phyloP scores from a whole-genome alignment of 805 yeast species.

The Tetrapisispora namnaoensis region DNA sequence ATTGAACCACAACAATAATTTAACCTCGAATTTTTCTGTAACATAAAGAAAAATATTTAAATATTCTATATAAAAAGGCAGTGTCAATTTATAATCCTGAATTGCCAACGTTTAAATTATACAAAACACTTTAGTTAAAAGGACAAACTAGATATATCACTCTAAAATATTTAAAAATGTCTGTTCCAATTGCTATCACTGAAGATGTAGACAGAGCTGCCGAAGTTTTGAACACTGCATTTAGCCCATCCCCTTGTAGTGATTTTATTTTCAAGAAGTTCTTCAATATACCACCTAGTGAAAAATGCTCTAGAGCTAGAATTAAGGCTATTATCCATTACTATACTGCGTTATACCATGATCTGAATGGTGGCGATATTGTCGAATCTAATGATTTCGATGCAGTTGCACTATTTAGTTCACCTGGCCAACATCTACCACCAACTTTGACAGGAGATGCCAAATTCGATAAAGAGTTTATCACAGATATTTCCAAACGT shows the following conservation, averaged over 20 bases:
- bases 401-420: conserved; percentile 27
- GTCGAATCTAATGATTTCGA: conserved; percentile 26
- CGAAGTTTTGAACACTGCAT: conserved; percentile 21
- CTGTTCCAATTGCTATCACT: conserved; percentile 12
- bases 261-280: conserved; percentile 26
- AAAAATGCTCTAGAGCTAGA: conserved; percentile 16
- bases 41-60: no score
- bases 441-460: conserved; percentile 22
- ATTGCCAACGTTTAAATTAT: no score
- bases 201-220: conserved; percentile 20
- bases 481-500: conserved; percentile 14
- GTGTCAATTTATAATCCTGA: no score
- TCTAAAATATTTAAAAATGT: background rate
- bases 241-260: conserved; percentile 18
- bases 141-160: background rate
- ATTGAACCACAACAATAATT: no score
- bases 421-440: conserved; percentile 20
- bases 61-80: no score
- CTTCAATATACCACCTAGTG: conserved; percentile 17
- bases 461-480: conserved; percentile 23
- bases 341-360: conserved; percentile 18
- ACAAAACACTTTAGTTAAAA: no score
- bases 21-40: no score
- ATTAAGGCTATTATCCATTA: conserved; percentile 19
- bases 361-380: conserved; percentile 25